Conservation (phyloP, 1,284 basidiomycete species). For the Thelephora terrestris region DNA sequence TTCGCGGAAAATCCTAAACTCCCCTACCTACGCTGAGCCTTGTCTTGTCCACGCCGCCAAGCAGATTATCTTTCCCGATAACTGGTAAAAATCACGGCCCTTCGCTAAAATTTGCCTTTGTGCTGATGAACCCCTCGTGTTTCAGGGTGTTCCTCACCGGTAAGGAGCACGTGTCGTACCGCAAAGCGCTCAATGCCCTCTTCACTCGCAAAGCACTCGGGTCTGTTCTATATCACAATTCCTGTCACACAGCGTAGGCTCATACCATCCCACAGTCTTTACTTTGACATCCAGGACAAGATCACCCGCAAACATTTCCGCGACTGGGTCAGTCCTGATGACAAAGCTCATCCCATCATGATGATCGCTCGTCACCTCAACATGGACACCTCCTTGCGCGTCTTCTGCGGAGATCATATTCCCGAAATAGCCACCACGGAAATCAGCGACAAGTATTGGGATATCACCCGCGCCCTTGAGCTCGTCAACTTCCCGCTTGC, state of each 20-base stretch:
- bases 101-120: conserved; percentile 2
- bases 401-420: conserved; percentile 92
- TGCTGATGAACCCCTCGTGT: not conserved
- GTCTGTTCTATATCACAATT: conserved; percentile 30
- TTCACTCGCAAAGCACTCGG: conserved; percentile 92
- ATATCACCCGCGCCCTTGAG: conserved; percentile 89
- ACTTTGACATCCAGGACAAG: conserved; percentile 79
- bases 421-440: conserved; percentile 68
- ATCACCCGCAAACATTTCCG: conserved; percentile 75
- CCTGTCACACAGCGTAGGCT: not conserved
- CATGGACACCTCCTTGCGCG: conserved; percentile 94
- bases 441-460: conserved; percentile 94
- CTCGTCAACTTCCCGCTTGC: conserved; percentile 98
- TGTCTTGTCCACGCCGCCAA: conserved; percentile 94
- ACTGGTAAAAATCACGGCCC: conserved; percentile 55
- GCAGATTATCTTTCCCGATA: conserved; percentile 77
- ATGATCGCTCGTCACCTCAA: conserved; percentile 87
- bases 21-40: conserved; percentile 82
- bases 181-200: conserved; percentile 82
- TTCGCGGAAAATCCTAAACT: conserved; percentile 89
- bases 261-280: conserved; percentile 47
- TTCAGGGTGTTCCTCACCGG: conserved; percentile 92
- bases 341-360: conserved; percentile 69
- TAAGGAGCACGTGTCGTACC: conserved; percentile 90
- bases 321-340: conserved; percentile 57